phyloP scores from a whole-genome alignment of 108 stramenopile species.

The Poteriospumella lacustris region DNA sequence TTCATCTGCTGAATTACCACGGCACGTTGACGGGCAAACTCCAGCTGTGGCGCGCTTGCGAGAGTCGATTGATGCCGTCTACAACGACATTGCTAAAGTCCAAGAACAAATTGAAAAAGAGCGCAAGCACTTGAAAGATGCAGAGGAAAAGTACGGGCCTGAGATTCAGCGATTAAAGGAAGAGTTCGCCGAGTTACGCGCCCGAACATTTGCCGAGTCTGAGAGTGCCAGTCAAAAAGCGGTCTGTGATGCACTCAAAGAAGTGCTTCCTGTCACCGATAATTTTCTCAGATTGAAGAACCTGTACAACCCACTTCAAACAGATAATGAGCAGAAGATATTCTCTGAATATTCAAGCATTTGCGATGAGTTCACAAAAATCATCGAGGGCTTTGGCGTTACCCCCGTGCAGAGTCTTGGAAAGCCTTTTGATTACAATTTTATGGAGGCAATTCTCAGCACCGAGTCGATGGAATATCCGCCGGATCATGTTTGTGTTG shows the following conservation, averaged over 20 bases:
- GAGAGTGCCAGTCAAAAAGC: neutral
- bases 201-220: neutral
- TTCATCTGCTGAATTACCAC: no score
- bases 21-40: no score
- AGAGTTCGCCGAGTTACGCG: neutral
- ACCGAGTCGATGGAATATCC: neutral
- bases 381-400: neutral
- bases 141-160: slow-evolving; percentile 6
- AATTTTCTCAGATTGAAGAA: neutral
- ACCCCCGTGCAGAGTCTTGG: neutral
- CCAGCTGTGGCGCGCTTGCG: no score
- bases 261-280: slow-evolving; percentile 16
- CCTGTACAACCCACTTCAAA: neutral
- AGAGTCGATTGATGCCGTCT: no score
- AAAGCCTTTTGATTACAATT: neutral
- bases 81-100: no score
- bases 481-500: neutral
- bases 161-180: neutral
- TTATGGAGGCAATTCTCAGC: neutral
- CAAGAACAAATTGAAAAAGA: no score
- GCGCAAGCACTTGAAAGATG: neutral
- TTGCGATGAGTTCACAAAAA: neutral
- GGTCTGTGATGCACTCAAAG: neutral
- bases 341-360: neutral
- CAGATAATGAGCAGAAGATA: neutral